Base-by-base conservation (phyloP, 1,284 basidiomycete genomes). In the Ustanciosporium gigantosporum region DNA sequence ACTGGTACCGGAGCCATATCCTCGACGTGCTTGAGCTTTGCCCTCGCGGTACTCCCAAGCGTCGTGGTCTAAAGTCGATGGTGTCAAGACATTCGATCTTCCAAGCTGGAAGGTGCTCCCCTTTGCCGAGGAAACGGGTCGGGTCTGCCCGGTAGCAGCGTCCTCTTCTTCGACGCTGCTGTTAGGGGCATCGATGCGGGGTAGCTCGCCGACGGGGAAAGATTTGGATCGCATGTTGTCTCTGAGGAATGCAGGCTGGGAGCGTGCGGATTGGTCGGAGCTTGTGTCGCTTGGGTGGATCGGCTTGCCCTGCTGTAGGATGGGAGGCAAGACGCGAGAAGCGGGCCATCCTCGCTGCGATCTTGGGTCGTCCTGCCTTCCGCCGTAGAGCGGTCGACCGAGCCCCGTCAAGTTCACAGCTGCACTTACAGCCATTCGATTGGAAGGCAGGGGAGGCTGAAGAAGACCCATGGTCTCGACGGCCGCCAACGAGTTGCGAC, bases 31-130 rank as follows among this genome's bases (percentile, higher is more conserved):
- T 35, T 58, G 50, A 8, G 56, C 66, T 21, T 68, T 65, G n/a
- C 65, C 68, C 36, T 66, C 60, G 21, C 68, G 65, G n/a, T 68
- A 66, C 31, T 68, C 66, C 60, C 57, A 68, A 6, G 68, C 59
- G 16, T 62, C 68, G 39, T 57, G 55, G 20, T 70, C 66, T 24
- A 62, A 38, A 2, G 68, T 68, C 8, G 62, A 57, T 1, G 62
- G 52, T 11, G 64, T 57, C 22, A 66, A 40, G 14, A 53, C 36
- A 20, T 52, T 56, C 24, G 49, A 35, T 17, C 49, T 41, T 8
- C 56, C 49, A 15, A 67, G 35, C 11, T 35, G 17, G 11, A 35
- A 13, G 20, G 32, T 19, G 17, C 32, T 35, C 27, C 9, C 11
- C 27, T 29, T 29, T 9, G 27, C 9, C 8, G 32, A 13, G 11